These are phyloP conservation scores for Botryobasidium botryosum DNA, from an alignment of 768 basidiomycete genomes.

Conservation along the genomic window DNA sequence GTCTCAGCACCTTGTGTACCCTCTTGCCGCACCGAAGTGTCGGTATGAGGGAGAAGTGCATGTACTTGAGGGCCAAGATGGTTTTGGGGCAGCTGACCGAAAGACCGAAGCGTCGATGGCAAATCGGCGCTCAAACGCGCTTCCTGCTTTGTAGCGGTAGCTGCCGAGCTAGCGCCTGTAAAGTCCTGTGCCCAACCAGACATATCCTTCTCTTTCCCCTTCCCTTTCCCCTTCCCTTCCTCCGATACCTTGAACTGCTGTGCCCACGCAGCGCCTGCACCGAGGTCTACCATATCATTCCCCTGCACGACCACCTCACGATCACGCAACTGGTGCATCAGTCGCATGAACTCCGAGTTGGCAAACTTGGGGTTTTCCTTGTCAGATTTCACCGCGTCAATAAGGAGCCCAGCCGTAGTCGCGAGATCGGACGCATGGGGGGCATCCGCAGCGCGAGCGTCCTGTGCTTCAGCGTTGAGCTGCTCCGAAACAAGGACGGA, in stretches of 20 bases:
- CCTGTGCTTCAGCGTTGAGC: background rate
- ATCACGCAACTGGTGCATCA: constrained; percentile 77
- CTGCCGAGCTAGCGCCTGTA: background rate
- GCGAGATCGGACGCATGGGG: constrained; percentile 35
- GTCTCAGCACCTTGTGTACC: no score
- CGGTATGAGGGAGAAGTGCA: no score
- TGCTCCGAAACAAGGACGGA: no score
- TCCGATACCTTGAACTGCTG: constrained; percentile 1
- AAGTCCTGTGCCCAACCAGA: constrained; percentile 16
- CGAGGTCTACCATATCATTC: constrained; percentile 43
- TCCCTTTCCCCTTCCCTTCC: constrained; percentile 11
- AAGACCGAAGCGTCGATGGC: no score
- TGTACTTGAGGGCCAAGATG: no score
- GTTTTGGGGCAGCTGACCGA: no score
- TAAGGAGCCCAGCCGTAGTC: constrained; percentile 56
- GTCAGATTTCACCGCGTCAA: constrained; percentile 48
- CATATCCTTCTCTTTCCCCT: background rate
- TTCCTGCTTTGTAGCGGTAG: no score
- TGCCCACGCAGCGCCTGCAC: background rate
- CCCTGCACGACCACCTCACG: constrained; percentile 62
- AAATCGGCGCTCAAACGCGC: no score
- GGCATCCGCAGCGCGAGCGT: background rate
- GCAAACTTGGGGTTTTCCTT: constrained; percentile 74
- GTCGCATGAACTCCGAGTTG: constrained; percentile 64
- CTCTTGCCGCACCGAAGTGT: no score